These are phyloP conservation scores for Cylindrodendrum hubeiense DNA, from an alignment of 2,329 filamentous ascomycete species.

Conservation along the genomic window DNA sequence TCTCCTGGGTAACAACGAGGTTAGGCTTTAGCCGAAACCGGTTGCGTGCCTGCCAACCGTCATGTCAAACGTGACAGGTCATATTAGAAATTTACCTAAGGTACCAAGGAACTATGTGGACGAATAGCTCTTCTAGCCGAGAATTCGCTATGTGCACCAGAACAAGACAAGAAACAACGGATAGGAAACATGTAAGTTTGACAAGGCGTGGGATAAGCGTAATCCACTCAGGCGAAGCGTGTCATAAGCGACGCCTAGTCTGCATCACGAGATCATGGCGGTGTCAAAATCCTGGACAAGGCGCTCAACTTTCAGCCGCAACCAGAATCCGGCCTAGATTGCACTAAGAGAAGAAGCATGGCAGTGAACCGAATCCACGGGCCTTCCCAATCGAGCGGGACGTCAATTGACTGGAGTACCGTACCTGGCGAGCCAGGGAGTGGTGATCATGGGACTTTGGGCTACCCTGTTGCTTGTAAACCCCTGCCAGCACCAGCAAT, in stretches of 20 bases:
- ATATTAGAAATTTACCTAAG: too few relatives aligned
- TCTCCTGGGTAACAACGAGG: neutral
- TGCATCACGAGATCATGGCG: neutral
- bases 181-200: neutral
- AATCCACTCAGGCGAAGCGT: neutral
- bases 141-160: neutral
- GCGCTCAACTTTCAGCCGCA: neutral
- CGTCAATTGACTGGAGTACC: conserved; percentile 17
- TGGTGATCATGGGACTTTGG: conserved; percentile 16
- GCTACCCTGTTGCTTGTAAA: conserved; percentile 9
- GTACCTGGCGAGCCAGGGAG: conserved; percentile 11
- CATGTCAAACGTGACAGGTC: conserved; percentile 16
- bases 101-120: neutral
- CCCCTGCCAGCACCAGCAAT: neutral
- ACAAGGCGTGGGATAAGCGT: neutral
- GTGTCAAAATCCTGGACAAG: neutral
- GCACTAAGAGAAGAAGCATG: conserved; percentile 5
- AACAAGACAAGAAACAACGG: neutral
- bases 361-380: conserved; percentile 18
- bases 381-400: conserved; percentile 22
- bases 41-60: neutral
- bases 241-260: neutral
- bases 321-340: conserved; percentile 8
- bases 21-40: conserved; percentile 12
- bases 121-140: neutral